Conservation (phyloP, 129 eudicot genomes). For the Escallonia rubra region DNA sequence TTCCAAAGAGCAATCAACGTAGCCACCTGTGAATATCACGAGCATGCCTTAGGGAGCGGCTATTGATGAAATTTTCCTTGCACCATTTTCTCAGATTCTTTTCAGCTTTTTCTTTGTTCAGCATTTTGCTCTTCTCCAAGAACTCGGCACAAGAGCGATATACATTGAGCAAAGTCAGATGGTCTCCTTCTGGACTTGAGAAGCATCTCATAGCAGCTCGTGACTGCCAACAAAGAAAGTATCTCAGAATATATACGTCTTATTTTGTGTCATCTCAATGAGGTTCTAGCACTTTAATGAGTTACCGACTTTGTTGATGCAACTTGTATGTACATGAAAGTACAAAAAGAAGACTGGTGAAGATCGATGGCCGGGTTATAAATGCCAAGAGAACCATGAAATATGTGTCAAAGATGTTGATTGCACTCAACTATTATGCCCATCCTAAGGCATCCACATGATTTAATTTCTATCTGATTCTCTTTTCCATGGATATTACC, state of each 20-base stretch:
- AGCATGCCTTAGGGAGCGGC: constrained; percentile 84
- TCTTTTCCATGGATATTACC: too few species aligned
- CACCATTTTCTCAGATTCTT: constrained; percentile 85
- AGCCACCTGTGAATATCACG: constrained; percentile 78
- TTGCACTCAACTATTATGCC: too few species aligned
- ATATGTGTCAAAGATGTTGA: too few species aligned
- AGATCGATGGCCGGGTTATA: too few species aligned
- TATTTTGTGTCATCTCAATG: too few species aligned
- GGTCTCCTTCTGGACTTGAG: constrained; percentile 89
- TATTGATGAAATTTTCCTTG: constrained; percentile 77
- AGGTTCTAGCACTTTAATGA: too few species aligned
- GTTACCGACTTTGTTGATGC: too few species aligned
- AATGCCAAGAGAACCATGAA: too few species aligned
- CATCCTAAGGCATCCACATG: too few species aligned
- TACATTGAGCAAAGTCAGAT: constrained; percentile 70
- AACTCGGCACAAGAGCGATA: constrained; percentile 71
- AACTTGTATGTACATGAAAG: too few species aligned
- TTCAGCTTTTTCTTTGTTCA: constrained; percentile 57
- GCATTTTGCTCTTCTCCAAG: constrained; percentile 54
- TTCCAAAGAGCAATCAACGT: background rate
- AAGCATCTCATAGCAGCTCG: constrained; percentile 56
- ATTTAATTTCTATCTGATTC: too few species aligned
- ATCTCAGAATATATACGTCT: background rate
- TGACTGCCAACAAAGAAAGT: constrained; percentile 32
- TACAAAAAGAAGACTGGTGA: too few species aligned